These are phyloP conservation scores for Carex sylvatica DNA, from an alignment of 202 grass and related monocot genomes.

Conservation along the genomic window DNA sequence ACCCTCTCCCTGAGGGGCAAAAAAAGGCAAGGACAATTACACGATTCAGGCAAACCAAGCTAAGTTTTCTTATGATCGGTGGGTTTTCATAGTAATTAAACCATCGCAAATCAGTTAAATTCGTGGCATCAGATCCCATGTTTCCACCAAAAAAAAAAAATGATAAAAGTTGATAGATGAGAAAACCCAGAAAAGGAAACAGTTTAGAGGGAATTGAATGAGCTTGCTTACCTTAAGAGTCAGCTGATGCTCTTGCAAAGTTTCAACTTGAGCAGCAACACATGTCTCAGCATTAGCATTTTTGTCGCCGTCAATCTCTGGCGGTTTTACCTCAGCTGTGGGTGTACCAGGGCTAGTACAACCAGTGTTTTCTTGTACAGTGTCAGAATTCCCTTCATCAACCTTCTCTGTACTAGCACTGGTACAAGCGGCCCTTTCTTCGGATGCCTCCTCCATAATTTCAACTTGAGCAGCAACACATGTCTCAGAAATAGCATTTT, in stretches of 20 bases:
- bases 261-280: too few species aligned
- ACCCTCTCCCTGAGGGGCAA: not conserved
- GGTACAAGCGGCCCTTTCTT: not conserved
- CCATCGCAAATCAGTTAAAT: not conserved
- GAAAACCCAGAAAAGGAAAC: not conserved
- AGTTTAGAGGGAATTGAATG: not conserved
- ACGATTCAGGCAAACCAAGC: not conserved
- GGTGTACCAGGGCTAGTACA: not conserved
- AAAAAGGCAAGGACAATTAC: not conserved
- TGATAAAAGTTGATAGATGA: not conserved
- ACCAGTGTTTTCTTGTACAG: not conserved
- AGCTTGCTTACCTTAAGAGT: not conserved
- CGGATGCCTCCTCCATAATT: not conserved
- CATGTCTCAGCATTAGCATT: too few species aligned
- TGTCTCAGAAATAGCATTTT: not conserved
- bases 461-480: not conserved
- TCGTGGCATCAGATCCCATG: not conserved
- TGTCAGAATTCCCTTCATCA: not conserved
- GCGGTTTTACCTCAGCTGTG: not conserved
- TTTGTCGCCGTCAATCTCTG: too few species aligned
- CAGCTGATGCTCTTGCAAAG: not conserved
- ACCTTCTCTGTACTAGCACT: constrained; percentile 9
- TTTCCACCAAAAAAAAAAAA: not conserved
- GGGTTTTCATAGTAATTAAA: not conserved
- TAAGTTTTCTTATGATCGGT: not conserved